Conservation (phyloP, 2,329 filamentous ascomycete genomes). For the Westerdykella ornata region DNA sequence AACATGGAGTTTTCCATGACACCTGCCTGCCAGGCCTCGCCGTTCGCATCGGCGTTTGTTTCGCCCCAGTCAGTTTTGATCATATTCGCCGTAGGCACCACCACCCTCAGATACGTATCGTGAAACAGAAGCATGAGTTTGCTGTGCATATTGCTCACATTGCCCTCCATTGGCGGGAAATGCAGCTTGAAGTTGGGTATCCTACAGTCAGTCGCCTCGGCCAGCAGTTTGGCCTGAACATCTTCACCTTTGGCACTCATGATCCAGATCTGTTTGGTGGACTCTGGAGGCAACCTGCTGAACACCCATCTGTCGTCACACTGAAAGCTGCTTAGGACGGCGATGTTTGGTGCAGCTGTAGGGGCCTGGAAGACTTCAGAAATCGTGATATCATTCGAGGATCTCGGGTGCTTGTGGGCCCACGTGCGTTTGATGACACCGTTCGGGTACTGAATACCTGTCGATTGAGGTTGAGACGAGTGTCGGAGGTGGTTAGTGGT, state of each 20-base stretch:
- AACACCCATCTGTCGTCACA: constrained; percentile 74
- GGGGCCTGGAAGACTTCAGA: constrained; percentile 76
- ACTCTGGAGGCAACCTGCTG: constrained; percentile 58
- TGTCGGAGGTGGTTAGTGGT: constrained; percentile 13
- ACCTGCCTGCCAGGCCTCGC: constrained; percentile 23
- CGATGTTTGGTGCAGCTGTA: constrained; percentile 56
- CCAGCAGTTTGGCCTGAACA: constrained; percentile 18
- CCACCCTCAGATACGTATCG: constrained; percentile 64
- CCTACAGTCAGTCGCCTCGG: constrained; percentile 25
- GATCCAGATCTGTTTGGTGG: constrained; percentile 49
- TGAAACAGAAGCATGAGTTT: constrained; percentile 90
- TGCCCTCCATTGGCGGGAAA: constrained; percentile 73
- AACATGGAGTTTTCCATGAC: constrained; percentile 57
- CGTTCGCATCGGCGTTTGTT: constrained; percentile 44
- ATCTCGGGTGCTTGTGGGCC: constrained; percentile 56
- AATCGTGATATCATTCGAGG: constrained; percentile 68
- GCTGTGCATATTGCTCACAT: constrained; percentile 77
- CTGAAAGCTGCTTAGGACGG: constrained; percentile 78
- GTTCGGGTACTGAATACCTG: constrained; percentile 42
- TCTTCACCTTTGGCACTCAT: constrained; percentile 53
- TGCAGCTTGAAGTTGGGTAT: constrained; percentile 57
- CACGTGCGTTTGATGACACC: constrained; percentile 80
- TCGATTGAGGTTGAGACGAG: neutral
- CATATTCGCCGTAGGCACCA: constrained; percentile 81
- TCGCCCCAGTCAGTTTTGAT: constrained; percentile 87